Percentiles rank a stretch among this genome's conserved stretches.
These are phyloP conservation scores for Pseudogymnoascus sp. DNA, from an alignment of 2,329 filamentous ascomycete genomes.

Conservation along the genomic window DNA sequence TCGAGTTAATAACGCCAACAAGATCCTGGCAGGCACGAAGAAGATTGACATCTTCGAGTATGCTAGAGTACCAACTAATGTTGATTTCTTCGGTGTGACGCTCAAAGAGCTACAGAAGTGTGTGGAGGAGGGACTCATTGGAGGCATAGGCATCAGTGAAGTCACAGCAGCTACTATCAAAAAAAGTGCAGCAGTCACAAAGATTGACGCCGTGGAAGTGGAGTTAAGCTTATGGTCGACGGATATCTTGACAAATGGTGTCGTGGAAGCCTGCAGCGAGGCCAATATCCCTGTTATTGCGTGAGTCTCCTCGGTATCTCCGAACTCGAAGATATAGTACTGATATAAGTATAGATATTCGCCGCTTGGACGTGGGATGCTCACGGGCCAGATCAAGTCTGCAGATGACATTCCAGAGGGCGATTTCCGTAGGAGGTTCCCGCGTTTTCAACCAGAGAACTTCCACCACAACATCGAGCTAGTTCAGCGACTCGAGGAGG, in stretches of 20 bases:
- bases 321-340: constrained; percentile 6
- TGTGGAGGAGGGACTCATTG: constrained; percentile 37
- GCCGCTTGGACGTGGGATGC: constrained; percentile 58
- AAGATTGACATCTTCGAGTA: constrained; percentile 44
- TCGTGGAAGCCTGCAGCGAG: constrained; percentile 49
- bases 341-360: constrained; percentile 45
- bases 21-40: constrained; percentile 37
- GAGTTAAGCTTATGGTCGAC: constrained; percentile 39
- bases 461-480: constrained; percentile 61
- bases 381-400: constrained; percentile 47
- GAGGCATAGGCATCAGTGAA: constrained; percentile 40
- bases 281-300: constrained; percentile 63
- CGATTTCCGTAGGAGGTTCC: constrained; percentile 51
- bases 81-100: constrained; percentile 16
- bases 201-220: constrained; percentile 42
- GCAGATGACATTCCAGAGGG: constrained; percentile 49
- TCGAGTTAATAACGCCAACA: constrained; percentile 50
- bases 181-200: constrained; percentile 33
- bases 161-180: constrained; percentile 38
- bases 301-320: constrained; percentile 21
- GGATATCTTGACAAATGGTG: constrained; percentile 34
- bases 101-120: constrained; percentile 24
- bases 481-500: constrained; percentile 47
- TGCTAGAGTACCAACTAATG: constrained; percentile 22
- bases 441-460: constrained; percentile 57